phyloP scores from a whole-genome alignment of 768 basidiomycete species.

The Tricholoma terreum region DNA sequence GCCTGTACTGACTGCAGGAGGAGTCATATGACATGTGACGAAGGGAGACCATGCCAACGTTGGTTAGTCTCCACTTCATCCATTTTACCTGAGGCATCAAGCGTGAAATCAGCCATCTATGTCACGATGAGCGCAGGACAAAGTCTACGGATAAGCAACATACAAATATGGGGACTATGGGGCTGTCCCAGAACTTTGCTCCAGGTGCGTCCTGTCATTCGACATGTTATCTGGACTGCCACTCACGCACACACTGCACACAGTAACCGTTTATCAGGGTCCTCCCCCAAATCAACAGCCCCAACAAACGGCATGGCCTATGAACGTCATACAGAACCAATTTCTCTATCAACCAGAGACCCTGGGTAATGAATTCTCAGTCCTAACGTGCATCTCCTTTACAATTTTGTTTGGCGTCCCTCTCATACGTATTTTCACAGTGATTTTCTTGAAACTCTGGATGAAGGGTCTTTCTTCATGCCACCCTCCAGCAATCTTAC shows the following conservation, averaged over 20 bases:
- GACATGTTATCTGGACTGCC: background rate
- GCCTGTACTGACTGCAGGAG: conserved; percentile 89
- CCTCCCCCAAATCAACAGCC: conserved; percentile 26
- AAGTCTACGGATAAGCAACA: conserved; percentile 47
- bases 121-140: conserved; percentile 79
- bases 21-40: conserved; percentile 92
- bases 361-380: conserved; percentile 79
- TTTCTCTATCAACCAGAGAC: conserved; percentile 72
- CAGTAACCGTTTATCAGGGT: conserved; percentile 39
- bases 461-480: conserved; percentile 81
- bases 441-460: conserved; percentile 85
- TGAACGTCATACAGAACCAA: conserved; percentile 45
- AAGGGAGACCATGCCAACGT: conserved; percentile 86
- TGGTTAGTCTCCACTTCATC: conserved; percentile 60
- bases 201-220: conserved; percentile 35
- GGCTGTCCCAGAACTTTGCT: conserved; percentile 40
- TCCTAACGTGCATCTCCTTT: conserved; percentile 55
- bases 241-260: background rate
- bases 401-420: conserved; percentile 7
- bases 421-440: conserved; percentile 34
- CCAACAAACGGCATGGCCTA: conserved; percentile 47
- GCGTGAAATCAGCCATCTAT: conserved; percentile 92
- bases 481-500: conserved; percentile 42
- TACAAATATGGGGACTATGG: conserved; percentile 20
- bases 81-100: conserved; percentile 59